Evolutionary conservation across 768 basidiomycete species (phyloP).

Genomic region (Pleurotus giganteus): DNA sequence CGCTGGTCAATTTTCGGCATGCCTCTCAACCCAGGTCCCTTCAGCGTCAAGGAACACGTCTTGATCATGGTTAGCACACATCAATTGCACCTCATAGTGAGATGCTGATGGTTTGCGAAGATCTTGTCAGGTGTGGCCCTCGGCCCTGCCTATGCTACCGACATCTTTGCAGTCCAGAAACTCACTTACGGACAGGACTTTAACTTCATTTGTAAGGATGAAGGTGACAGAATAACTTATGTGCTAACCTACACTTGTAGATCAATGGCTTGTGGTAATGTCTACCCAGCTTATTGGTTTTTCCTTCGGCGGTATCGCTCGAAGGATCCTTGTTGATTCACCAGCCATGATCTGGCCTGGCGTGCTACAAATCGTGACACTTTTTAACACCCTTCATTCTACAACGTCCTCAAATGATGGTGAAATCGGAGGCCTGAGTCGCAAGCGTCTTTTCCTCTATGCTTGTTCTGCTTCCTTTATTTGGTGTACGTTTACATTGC

Average conservation of each 20-base stretch:
- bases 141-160: conserved; percentile 65
- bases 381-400: conserved; percentile 76
- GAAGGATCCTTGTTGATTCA: conserved; percentile 71
- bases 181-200: conserved; percentile 62
- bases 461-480: conserved; percentile 51
- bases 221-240: no score
- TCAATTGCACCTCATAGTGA: background rate
- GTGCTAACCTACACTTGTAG: conserved; percentile 25
- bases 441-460: conserved; percentile 69
- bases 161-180: conserved; percentile 65
- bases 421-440: conserved; percentile 52
- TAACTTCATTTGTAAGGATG: conserved; percentile 51
- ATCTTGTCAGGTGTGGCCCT: conserved; percentile 50
- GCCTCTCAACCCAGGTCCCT: conserved; percentile 71
- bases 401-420: conserved; percentile 63
- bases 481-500: conserved; percentile 48
- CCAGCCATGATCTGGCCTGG: conserved; percentile 66
- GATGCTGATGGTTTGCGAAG: background rate
- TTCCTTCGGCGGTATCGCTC: conserved; percentile 69
- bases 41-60: conserved; percentile 77
- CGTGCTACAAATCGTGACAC: conserved; percentile 67
- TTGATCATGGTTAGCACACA: conserved; percentile 41
- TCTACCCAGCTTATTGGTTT: conserved; percentile 72
- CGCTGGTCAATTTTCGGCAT: conserved; percentile 55
- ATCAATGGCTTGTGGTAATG: conserved; percentile 73